Base-by-base conservation (phyloP, 148 eudicot genomes). In the Arctostaphylos glauca region DNA sequence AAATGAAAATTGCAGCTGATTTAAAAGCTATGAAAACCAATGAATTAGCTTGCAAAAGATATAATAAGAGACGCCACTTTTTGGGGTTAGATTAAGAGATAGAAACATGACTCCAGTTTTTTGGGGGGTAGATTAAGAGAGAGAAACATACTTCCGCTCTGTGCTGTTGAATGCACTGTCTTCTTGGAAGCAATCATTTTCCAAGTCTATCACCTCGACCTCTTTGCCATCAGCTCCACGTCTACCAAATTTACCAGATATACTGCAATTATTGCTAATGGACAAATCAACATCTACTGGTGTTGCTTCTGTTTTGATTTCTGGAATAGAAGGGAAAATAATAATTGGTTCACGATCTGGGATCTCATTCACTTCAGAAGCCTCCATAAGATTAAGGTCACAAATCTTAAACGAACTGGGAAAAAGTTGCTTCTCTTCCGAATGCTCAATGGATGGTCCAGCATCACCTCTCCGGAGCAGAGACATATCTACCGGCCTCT, bases 181-280 rank as follows among this genome's bases (percentile, higher is more conserved):
- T 62, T 89, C 93, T 62, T 87, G 93, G 64, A 87, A 49, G 55
- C 93, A 86, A 83, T 88, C 90, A 79, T 90, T 86, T 84, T 94
- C 99, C 88, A 97, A 89, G 91, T 97, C 97, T 82, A 97, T 97
- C 86, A 94, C 88, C 87, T 97, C 98, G 79, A 94, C 84, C 70
- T 84, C 93, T 86, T 91, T 93, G 68, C 89, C 91, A 49, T 81
- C 86, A 58, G 88, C 71, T 68, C 91, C 92, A 85, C 83, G 77
- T 81, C 85, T 88, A 81, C 82, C 85, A 84, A 86, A 91, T 56
- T 76, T 83, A 74, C 84, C 84, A 59, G 87, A 52, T 58, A 87
- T 66, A 79, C 47, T 88, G 81, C 83, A 54, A 82, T 83, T 91
- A 81, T 84, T 93, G 85, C 87, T 91, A 85, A 92, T 94, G 56